Percentiles rank a stretch among this genome's conserved stretches.
phyloP scores from a whole-genome alignment of 495 filamentous ascomycete species.

The Aspergillus bridgeri region DNA sequence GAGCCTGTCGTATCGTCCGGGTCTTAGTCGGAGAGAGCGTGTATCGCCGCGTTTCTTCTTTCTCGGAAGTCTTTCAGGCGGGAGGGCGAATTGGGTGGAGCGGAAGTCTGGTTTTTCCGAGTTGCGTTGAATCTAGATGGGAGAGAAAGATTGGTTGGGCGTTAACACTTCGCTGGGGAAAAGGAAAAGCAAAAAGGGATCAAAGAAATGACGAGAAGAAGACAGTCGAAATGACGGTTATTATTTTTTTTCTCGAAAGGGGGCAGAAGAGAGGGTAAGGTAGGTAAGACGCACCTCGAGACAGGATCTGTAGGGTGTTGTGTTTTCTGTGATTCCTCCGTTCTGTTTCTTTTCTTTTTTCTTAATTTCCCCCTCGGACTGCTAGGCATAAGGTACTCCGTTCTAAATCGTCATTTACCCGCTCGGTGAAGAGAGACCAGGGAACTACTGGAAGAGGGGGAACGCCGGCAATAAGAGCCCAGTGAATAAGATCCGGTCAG shows the following conservation, averaged over 20 bases:
- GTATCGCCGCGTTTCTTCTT: constrained; percentile 28
- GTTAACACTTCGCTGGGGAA: constrained; percentile 2
- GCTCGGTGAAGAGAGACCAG: not conserved
- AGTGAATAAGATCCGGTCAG: not conserved
- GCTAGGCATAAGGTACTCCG: too few relatives aligned
- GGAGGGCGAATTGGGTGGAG: constrained; percentile 21
- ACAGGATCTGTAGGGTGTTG: not conserved
- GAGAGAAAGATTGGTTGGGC: constrained; percentile 17
- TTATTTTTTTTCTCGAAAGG: not conserved
- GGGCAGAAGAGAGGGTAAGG: constrained; percentile 1
- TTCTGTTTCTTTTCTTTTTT: not conserved
- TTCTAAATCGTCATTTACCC: not conserved
- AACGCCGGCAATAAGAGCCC: not conserved
- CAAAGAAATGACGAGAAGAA: constrained; percentile 1
- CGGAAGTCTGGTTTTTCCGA: constrained; percentile 45
- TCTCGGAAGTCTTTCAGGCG: constrained; percentile 29
- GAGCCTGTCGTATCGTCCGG: constrained; percentile 20
- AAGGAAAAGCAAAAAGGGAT: not conserved
- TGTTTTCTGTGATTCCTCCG: constrained; percentile 1
- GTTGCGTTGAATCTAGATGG: constrained; percentile 14
- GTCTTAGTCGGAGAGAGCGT: constrained; percentile 18
- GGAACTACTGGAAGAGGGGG: not conserved
- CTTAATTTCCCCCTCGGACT: not conserved
- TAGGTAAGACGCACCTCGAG: constrained; percentile 5
- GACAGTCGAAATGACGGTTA: not conserved